Base-by-base conservation (phyloP, 345 rosid species). In the Ailanthus altissimus region DNA sequence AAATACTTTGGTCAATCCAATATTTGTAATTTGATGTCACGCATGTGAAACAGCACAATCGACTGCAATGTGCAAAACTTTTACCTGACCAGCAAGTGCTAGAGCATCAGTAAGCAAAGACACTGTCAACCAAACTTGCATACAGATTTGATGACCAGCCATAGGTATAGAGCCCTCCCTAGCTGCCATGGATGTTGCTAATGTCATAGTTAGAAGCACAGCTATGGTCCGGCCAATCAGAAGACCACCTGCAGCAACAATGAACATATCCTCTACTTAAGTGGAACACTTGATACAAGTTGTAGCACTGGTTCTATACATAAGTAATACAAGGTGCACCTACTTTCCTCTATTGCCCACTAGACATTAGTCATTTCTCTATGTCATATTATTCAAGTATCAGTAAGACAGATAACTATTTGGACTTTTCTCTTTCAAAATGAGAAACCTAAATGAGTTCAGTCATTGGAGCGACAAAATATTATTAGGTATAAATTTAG, bases 41-140 rank as follows among this genome's bases (percentile, higher is more conserved):
- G 2, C 28, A 20, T 4, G 20, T 51, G 46, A 76, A 75, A 72
- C 46, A 60, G 5, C 69, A 61, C 36, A 21, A 47, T 47, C 32
- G 45, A 53, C 61, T 12, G 12, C 43, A 46, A 68, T 9, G 9
- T 16, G 49, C 70, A 50, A 53, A 68, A 57, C 42, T 53, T 50
- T 56, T 80, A 92, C 99, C 98, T 95, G 99, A 62, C 92, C 99
- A 77, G 98, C 93, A 72, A 95, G 86, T 76, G 99, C 99, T 80
- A 95, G 85, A 73, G 98, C 98, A 86, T 95, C 99, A 73, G 91
- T 92, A 77, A 93, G 91, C 87, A 93, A 78, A 80, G 99, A 95
- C 47, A 93, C 84, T 3, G 99, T 88, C 89, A 95, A 83, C 99
- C 99, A 95, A 36, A 93, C 82, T 89, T 92, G 88, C 77, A 93